Evolutionary conservation across 345 rosid genomes (phyloP), one percentile per base, ranked within the genome.

Genomic region (Arabidopsis suecica): DNA sequence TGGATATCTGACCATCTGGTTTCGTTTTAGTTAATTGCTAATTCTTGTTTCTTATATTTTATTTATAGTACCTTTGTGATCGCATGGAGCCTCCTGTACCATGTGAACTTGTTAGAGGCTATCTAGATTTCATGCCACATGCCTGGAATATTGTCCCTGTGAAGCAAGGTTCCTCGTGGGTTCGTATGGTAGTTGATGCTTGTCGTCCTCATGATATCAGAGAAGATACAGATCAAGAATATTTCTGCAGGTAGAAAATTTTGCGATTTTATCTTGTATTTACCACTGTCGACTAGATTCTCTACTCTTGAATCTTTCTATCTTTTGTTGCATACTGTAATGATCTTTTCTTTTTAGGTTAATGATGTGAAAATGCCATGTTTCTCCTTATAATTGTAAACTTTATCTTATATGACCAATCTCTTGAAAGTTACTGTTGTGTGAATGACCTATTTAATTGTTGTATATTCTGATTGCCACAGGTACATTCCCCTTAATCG

Each of bases 61-160:
- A 77, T 55, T 49, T 79, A 20, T 76, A 92, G 99, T 92, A 90
- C 81, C 88, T 95, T 40, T 95, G 99, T 67, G 99, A 95, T 58
- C 86, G 99, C 50, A 89, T 92, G 93, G 87, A 88, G 58, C 99
- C 98, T 69, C 96, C 98, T 38, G 71, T 95, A 48, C 97, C 93
- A 22, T 95, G 99, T 66, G 99, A 95, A 87, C 96, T 95, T 86
- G 92, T 95, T 48, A 90, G 99, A 84, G 99, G 99, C 22, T 95
- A 95, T 83, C 79, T 92, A 77, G 98, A 92, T 83, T 95, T 86
- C 80, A 71, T 79, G 79, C 97, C 98, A 40, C 99, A 92, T 86
- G 98, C 98, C 22, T 95, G 99, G 99, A 95, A 95, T 79, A 76
- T 82, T 61, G 75, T 92, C 74, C 86, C 82, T 53, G 73, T 86